Conservation (phyloP, 495 filamentous ascomycete species). For the Trichocladium uniseriatum region DNA sequence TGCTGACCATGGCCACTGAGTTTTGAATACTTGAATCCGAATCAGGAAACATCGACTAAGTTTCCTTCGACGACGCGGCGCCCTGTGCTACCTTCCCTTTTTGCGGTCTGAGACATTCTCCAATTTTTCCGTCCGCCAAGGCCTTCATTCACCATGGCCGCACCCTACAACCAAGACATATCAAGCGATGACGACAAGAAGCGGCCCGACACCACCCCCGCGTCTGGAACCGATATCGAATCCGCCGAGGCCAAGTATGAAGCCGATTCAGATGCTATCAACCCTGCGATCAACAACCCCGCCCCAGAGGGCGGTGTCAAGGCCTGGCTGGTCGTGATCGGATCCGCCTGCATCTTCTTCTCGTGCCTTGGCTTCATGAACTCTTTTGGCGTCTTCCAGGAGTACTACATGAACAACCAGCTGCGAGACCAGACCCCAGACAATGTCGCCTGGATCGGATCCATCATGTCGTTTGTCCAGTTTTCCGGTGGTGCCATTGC, state of each 20-base stretch:
- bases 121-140: neutral
- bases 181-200: neutral
- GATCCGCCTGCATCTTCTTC: slow-evolving; percentile 31
- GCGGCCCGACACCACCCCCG: neutral
- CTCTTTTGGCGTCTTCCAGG: slow-evolving; percentile 51
- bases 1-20: too few species aligned
- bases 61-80: too few species aligned
- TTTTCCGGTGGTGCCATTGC: slow-evolving; percentile 38
- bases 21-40: too few species aligned
- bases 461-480: slow-evolving; percentile 39
- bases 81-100: neutral
- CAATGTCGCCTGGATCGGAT: slow-evolving; percentile 54
- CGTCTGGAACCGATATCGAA: neutral
- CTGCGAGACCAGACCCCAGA: slow-evolving; percentile 40
- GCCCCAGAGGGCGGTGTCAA: slow-evolving; percentile 21
- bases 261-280: neutral
- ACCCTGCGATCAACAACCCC: neutral
- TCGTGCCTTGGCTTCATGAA: slow-evolving; percentile 52
- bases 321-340: slow-evolving; percentile 23
- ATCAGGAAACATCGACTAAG: too few species aligned
- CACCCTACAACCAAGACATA: neutral
- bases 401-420: slow-evolving; percentile 48
- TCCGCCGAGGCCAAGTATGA: neutral
- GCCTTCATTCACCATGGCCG: neutral
- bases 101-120: neutral